These are phyloP conservation scores for Sequoia sempervirens DNA, from an alignment of 75 land plant species.

Conservation along the genomic window DNA sequence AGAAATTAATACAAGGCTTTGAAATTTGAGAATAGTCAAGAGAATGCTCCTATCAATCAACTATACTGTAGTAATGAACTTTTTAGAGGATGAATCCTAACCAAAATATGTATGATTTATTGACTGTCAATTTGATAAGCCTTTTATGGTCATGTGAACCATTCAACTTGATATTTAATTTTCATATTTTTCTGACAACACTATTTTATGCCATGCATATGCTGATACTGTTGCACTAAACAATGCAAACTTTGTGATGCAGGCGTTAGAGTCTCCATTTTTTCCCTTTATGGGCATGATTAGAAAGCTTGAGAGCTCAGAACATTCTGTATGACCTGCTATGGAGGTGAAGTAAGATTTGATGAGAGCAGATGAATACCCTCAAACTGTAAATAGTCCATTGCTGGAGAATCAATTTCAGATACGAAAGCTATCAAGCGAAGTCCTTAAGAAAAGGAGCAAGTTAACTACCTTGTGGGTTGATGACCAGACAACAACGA, in stretches of 20 bases:
- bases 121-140: no score
- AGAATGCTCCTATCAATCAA: neutral
- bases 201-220: neutral
- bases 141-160: no score
- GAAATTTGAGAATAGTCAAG: neutral
- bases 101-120: neutral
- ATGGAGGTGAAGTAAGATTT: neutral
- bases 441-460: neutral
- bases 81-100: neutral
- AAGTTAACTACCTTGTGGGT: neutral
- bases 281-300: neutral
- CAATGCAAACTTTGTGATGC: neutral
- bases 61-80: neutral
- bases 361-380: neutral
- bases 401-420: neutral
- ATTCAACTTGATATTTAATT: no score
- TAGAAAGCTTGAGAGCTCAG: neutral
- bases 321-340: neutral
- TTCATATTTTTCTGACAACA: no score
- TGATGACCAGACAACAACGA: neutral
- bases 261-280: neutral
- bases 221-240: neutral
- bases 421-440: neutral
- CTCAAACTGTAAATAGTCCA: neutral
- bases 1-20: neutral